Percentiles rank a stretch among this genome's conserved stretches.
phyloP scores from a whole-genome alignment of 345 rosid genomes.

The Balakata baccata region DNA sequence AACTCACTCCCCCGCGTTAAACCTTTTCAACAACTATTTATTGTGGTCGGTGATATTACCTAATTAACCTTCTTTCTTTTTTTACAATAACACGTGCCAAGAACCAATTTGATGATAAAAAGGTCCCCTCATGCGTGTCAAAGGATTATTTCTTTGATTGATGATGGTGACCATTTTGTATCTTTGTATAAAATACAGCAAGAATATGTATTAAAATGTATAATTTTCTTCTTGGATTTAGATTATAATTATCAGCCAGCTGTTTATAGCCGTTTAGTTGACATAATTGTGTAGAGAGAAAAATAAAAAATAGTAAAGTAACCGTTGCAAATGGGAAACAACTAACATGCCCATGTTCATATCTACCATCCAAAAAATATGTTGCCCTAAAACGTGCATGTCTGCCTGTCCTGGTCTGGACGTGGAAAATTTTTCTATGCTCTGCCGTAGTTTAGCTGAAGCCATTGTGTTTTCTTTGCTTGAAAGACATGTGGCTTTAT shows the following conservation, averaged over 20 bases:
- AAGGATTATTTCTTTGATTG: background rate
- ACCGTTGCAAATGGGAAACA: slow-evolving; percentile 23
- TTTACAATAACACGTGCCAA: background rate
- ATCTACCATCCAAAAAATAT: background rate
- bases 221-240: background rate
- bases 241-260: slow-evolving; percentile 18
- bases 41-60: slow-evolving; percentile 18
- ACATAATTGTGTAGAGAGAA: slow-evolving; percentile 29
- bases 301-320: background rate
- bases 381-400: slow-evolving; percentile 20
- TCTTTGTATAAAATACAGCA: background rate
- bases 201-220: background rate
- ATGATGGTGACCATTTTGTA: slow-evolving; percentile 7
- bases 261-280: slow-evolving; percentile 19
- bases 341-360: slow-evolving; percentile 27
- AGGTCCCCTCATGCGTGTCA: slow-evolving; percentile 4
- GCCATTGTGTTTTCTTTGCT: background rate
- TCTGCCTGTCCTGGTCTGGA: slow-evolving; percentile 22
- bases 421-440: background rate
- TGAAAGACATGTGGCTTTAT: background rate
- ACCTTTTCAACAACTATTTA: slow-evolving; percentile 17
- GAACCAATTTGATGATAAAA: background rate
- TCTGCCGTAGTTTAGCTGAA: background rate
- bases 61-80: slow-evolving; percentile 6
- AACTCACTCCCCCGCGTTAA: slow-evolving; percentile 26